A percentile compares a stretch with the other conserved stretches of the same genome.
Conservation (phyloP, 2,329 filamentous ascomycete species). For the Colletotrichum tofieldiae region DNA sequence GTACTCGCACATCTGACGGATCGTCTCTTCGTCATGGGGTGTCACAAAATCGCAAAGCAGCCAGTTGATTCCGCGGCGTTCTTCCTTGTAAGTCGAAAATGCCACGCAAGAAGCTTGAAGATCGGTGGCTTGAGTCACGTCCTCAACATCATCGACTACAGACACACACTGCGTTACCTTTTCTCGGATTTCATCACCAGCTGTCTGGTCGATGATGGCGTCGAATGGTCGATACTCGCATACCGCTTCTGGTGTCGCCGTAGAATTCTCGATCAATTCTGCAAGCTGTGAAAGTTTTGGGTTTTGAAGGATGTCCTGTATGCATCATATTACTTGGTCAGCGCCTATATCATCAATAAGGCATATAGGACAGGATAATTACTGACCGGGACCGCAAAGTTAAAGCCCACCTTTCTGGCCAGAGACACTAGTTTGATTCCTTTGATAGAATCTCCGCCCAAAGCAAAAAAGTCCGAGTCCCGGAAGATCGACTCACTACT, state of each 20-base stretch:
- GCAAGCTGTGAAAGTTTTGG: conserved; percentile 4
- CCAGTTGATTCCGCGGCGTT: conserved; percentile 30
- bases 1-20: neutral
- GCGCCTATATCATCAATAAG: neutral
- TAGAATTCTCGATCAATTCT: neutral
- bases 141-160: neutral
- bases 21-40: neutral
- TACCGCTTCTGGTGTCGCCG: neutral
- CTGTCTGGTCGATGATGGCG: neutral
- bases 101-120: conserved; percentile 21
- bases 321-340: neutral
- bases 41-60: conserved; percentile 17
- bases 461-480: neutral
- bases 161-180: neutral
- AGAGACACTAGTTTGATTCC: conserved; percentile 21
- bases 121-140: conserved; percentile 1
- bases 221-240: conserved; percentile 10
- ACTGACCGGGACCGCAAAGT: conserved; percentile 9
- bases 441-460: conserved; percentile 19
- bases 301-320: conserved; percentile 11
- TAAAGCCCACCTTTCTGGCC: conserved; percentile 18
- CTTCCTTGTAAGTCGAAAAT: conserved; percentile 12
- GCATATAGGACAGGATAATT: too few species aligned
- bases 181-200: neutral
- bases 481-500: neutral